phyloP scores from a whole-genome alignment of 2,329 filamentous ascomycete species.

The Drechslera avenae region DNA sequence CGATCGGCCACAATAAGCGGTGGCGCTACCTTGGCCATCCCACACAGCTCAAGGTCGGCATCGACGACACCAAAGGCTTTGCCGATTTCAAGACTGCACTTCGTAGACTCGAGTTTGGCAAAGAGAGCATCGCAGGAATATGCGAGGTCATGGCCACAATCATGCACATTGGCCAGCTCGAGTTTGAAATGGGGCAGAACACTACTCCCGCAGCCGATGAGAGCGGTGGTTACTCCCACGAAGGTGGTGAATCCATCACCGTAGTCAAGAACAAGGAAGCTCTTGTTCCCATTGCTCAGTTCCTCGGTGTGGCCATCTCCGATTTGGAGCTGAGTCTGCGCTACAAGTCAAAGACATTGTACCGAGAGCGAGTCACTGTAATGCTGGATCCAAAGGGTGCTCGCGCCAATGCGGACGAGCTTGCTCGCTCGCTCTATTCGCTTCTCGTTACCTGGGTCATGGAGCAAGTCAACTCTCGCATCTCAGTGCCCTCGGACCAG shows the following conservation, averaged over 20 bases:
- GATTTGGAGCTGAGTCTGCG: conserved; percentile 88
- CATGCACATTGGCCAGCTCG: conserved; percentile 95
- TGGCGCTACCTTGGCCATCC: conserved; percentile 98
- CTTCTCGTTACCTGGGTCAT: conserved; percentile 93
- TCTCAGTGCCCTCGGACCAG: conserved; percentile 84
- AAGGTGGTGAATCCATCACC: conserved; percentile 85
- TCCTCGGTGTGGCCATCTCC: conserved; percentile 80
- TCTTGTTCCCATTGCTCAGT: conserved; percentile 85
- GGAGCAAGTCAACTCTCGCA: conserved; percentile 86
- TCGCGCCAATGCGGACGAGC: conserved; percentile 88
- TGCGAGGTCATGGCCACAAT: conserved; percentile 94
- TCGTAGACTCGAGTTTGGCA: conserved; percentile 90
- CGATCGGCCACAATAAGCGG: conserved; percentile 69
- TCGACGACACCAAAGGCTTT: conserved; percentile 95
- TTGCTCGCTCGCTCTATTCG: conserved; percentile 91
- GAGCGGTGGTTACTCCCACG: conserved; percentile 94
- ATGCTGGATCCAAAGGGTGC: conserved; percentile 95
- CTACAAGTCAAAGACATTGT: conserved; percentile 96
- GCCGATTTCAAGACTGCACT: conserved; percentile 97
- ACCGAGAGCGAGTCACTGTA: conserved; percentile 95
- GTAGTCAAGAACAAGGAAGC: conserved; percentile 93
- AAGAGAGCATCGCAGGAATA: conserved; percentile 92
- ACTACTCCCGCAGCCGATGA: conserved; percentile 84
- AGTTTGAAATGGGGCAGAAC: conserved; percentile 81
- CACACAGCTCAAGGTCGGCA: conserved; percentile 93